phyloP scores from a whole-genome alignment of 441 rosid genomes.

The Kokia cookei region DNA sequence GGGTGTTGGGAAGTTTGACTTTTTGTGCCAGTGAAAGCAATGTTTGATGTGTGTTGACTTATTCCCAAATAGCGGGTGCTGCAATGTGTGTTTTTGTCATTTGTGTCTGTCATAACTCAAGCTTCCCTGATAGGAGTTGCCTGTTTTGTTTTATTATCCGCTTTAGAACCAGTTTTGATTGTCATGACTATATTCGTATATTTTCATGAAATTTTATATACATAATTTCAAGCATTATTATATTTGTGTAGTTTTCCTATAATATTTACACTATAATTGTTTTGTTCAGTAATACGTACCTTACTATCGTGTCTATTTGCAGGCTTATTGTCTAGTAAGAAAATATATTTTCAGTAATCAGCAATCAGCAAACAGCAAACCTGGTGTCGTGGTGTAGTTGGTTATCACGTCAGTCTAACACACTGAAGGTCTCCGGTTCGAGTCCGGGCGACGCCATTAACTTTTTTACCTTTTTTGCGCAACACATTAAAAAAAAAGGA shows the following conservation, averaged over 20 bases:
- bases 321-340: not conserved
- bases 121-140: not conserved
- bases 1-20: not conserved
- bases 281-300: slow-evolving; percentile 13
- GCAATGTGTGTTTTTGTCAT: not conserved
- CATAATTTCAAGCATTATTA: too few species aligned
- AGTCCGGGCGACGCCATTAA: slow-evolving; percentile 62
- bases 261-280: too few species aligned
- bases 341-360: too few species aligned
- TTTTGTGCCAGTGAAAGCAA: not conserved
- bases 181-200: too few species aligned
- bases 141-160: not conserved
- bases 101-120: not conserved
- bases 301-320: not conserved
- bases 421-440: slow-evolving; percentile 97
- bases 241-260: too few species aligned
- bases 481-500: too few species aligned
- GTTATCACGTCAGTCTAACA: slow-evolving; percentile 55
- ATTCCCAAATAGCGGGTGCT: not conserved
- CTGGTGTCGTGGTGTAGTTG: not conserved
- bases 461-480: too few species aligned
- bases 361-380: too few species aligned
- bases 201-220: too few species aligned
- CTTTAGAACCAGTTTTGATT: not conserved
- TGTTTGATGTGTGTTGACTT: not conserved